Evolutionary conservation across 2,329 filamentous ascomycete genomes (phyloP).

Genomic region (Diaporthe amygdali): DNA sequence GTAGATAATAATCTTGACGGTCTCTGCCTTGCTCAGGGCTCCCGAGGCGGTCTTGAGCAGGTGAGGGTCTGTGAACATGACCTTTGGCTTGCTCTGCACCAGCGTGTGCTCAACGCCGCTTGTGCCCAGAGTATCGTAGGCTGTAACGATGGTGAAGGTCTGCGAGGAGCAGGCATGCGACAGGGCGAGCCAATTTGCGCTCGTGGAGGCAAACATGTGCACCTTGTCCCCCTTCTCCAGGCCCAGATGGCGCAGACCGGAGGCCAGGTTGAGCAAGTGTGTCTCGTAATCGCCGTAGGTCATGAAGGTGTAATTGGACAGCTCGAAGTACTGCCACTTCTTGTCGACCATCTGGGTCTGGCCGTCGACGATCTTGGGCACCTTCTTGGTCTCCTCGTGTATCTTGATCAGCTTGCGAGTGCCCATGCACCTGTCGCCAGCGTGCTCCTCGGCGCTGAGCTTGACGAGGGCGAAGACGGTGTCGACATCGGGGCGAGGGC

Average conservation of each 20-base stretch:
- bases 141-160: constrained; percentile 89
- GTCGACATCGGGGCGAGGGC: constrained; percentile 70
- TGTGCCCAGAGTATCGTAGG: constrained; percentile 90
- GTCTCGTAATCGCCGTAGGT: constrained; percentile 82
- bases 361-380: constrained; percentile 87
- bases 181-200: constrained; percentile 82
- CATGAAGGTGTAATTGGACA: constrained; percentile 76
- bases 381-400: constrained; percentile 85
- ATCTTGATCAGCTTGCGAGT: constrained; percentile 75
- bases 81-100: constrained; percentile 77
- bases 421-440: constrained; percentile 70
- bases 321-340: constrained; percentile 90
- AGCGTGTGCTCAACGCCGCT: constrained; percentile 87
- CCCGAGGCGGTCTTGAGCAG: constrained; percentile 67
- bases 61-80: constrained; percentile 87
- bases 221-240: constrained; percentile 70
- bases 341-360: constrained; percentile 82
- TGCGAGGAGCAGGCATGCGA: constrained; percentile 82
- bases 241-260: constrained; percentile 77
- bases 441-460: constrained; percentile 67
- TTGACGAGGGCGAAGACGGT: constrained; percentile 83
- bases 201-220: constrained; percentile 86
- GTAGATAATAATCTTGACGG: constrained; percentile 66
- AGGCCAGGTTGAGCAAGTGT: constrained; percentile 70
- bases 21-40: constrained; percentile 61